Conservation (phyloP, 2,329 filamentous ascomycete species). For the Colletotrichum horii region DNA sequence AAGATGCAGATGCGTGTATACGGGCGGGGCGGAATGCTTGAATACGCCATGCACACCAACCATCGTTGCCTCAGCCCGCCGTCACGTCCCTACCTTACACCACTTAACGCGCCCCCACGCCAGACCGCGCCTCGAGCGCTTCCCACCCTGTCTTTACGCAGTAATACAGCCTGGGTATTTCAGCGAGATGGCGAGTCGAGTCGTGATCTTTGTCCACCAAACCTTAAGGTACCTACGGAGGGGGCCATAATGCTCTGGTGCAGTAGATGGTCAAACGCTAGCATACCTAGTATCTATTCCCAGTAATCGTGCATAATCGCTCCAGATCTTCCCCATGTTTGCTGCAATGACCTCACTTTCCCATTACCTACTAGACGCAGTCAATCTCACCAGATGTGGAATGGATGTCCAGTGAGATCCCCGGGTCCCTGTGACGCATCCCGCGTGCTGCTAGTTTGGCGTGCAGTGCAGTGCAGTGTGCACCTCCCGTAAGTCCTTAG, state of each 20-base stretch:
- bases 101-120: conserved; percentile 9
- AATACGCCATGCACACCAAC: background rate
- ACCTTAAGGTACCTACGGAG: too few relatives aligned
- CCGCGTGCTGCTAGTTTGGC: background rate
- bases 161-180: background rate
- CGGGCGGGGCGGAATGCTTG: conserved; percentile 16
- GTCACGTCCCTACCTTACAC: background rate
- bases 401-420: background rate
- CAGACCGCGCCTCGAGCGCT: background rate
- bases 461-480: background rate
- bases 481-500: background rate
- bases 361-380: background rate
- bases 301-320: background rate
- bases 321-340: background rate
- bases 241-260: background rate
- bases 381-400: background rate
- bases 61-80: background rate
- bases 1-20: background rate
- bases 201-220: too few relatives aligned
- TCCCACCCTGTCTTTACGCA: background rate
- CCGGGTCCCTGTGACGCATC: background rate
- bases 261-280: background rate
- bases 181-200: background rate
- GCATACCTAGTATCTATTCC: background rate
- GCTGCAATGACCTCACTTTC: background rate